Evolutionary conservation across 148 eudicot species (phyloP).

Genomic region (Euryodendron excelsum): DNA sequence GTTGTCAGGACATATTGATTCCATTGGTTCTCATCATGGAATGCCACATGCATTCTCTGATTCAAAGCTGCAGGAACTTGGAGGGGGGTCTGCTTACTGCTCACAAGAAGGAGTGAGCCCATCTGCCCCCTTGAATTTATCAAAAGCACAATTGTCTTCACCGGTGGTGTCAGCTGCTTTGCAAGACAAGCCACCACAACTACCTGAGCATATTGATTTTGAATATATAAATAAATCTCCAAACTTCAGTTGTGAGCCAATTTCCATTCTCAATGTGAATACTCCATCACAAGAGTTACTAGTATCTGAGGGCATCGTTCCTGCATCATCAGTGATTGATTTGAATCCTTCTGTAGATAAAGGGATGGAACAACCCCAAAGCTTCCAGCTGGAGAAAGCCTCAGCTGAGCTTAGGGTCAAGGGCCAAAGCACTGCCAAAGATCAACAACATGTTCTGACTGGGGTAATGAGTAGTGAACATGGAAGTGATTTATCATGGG

Average conservation of each 20-base stretch:
- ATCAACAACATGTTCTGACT: slow-evolving; percentile 29
- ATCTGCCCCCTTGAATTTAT: slow-evolving; percentile 42
- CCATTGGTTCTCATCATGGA: slow-evolving; percentile 47
- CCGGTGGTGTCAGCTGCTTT: slow-evolving; percentile 23
- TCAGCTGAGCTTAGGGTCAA: slow-evolving; percentile 27
- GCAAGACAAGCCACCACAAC: slow-evolving; percentile 35
- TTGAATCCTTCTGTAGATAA: slow-evolving; percentile 21
- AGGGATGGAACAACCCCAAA: slow-evolving; percentile 22
- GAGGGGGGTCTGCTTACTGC: slow-evolving; percentile 17
- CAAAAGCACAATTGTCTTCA: slow-evolving; percentile 31
- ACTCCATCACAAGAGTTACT: slow-evolving; percentile 29
- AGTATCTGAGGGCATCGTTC: slow-evolving; percentile 18
- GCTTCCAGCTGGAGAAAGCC: slow-evolving; percentile 24
- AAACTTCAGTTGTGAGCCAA: slow-evolving; percentile 20
- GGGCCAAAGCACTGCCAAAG: slow-evolving; percentile 26
- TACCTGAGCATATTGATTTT: slow-evolving; percentile 28
- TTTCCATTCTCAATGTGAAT: slow-evolving; percentile 1
- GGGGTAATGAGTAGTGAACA: slow-evolving; percentile 22
- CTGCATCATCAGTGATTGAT: slow-evolving; percentile 20
- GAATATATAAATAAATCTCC: slow-evolving; percentile 18
- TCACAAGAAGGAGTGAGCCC: slow-evolving; percentile 54
- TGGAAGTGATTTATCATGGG: slow-evolving; percentile 17
- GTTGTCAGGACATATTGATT: slow-evolving; percentile 41
- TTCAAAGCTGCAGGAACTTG: slow-evolving; percentile 11
- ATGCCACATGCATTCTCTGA: slow-evolving; percentile 28